Evolutionary conservation across 2,329 filamentous ascomycete genomes (phyloP).

Genomic region (Rhytidhysteron rufulum): DNA sequence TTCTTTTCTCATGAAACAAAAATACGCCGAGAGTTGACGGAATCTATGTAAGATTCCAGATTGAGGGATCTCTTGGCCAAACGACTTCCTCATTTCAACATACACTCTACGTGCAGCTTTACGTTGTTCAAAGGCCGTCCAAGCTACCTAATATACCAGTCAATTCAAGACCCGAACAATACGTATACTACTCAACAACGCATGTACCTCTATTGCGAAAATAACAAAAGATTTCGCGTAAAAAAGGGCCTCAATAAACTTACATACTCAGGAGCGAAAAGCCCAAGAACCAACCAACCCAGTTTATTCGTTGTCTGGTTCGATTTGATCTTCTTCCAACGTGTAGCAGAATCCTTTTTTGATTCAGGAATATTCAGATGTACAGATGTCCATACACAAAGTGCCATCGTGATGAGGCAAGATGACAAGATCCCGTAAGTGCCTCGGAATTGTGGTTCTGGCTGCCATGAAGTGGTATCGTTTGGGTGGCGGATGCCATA

Average conservation of each 20-base stretch:
- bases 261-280: not conserved
- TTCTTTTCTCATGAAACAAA: no score
- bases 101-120: not conserved
- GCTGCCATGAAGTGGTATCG: not conserved
- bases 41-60: no score
- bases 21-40: no score
- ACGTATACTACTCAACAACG: not conserved
- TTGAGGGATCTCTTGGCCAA: no score
- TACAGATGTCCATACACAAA: not conserved
- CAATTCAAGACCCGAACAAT: not conserved
- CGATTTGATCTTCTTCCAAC: not conserved
- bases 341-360: not conserved
- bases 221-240: not conserved
- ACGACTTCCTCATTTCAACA: not conserved
- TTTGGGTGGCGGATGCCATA: not conserved
- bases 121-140: slow-evolving; percentile 5
- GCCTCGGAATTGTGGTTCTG: not conserved
- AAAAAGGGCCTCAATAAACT: not conserved
- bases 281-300: not conserved
- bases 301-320: not conserved
- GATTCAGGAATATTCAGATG: not conserved
- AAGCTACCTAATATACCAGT: slow-evolving; percentile 1
- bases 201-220: not conserved
- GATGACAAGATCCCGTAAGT: not conserved
- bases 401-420: not conserved